Base-by-base conservation (phyloP, 208 protist species). In the Acanthamoeba triangularis region DNA sequence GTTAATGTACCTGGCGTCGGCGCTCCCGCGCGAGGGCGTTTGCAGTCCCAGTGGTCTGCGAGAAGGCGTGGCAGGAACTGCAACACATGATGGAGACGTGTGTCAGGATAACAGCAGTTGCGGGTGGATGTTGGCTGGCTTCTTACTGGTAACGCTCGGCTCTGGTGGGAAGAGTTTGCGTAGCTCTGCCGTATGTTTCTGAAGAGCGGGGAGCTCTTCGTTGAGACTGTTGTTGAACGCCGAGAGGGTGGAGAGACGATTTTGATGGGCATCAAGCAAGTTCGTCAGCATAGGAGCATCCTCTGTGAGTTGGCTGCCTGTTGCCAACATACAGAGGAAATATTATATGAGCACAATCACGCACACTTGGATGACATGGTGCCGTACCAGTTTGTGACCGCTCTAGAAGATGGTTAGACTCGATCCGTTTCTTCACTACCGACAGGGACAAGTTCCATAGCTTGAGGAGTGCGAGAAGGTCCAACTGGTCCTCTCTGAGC, bases 391-490 rank as follows among this genome's bases (percentile, higher is more conserved):
- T 14, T 25, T 59, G 23, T 10, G 72, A 52, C 28, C 80, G 41
- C 44, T 52, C 37, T 16, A 84, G 74, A 30, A 88, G 49, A 18
- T 14, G 44, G 47, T 88, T 54, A 0, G 80, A 37, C 28, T 74
- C 61, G 63, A 93, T 41, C 33, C 87, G 33, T 20, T 76, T 76
- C n/a, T 93, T 44, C 18, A 93, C 11, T 20, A 30, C 25, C 0
- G 41, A 20, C 14, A 93, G 41, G 11, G 87, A 76, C 49, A 76
- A 59, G 23, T 93, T 76, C 87, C 87, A 93, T 20, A 76, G 87
- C 23, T 67, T 74, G 23, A 93, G 11, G 18, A 93, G 30, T 6
- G n/a, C 33, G 87, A 67, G 35, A 35, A 93, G 59, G 11, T 93
- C 87, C 44, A 93, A 28, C 41, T 74, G 74, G 87, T 93, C 63